Conservation (phyloP, 306 rosid species). For the Begonia loranthoides region DNA sequence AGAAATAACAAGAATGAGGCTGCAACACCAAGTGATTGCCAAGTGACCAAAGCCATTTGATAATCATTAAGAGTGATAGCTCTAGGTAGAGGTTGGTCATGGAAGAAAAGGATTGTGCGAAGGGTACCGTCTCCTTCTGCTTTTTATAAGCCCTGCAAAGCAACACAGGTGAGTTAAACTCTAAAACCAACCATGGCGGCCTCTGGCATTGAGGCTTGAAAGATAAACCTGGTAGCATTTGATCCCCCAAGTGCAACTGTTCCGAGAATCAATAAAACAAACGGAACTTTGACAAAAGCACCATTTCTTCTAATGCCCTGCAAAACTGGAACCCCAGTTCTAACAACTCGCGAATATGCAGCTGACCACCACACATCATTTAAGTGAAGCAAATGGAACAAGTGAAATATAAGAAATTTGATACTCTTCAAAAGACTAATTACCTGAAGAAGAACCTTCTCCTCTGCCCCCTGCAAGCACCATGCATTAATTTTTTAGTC, state of each 20-base stretch:
- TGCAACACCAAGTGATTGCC: too few relatives aligned
- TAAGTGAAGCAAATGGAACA: not conserved
- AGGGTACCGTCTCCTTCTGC: slow-evolving; percentile 50
- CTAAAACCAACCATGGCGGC: slow-evolving; percentile 3
- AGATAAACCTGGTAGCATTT: slow-evolving; percentile 42
- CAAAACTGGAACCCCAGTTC: slow-evolving; percentile 56
- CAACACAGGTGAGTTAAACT: not conserved
- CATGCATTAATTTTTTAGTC: not conserved
- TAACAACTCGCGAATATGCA: slow-evolving; percentile 36
- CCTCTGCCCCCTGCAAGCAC: slow-evolving; percentile 35
- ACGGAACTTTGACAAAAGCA: slow-evolving; percentile 44
- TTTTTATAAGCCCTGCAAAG: slow-evolving; percentile 52
- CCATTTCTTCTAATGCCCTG: slow-evolving; percentile 38
- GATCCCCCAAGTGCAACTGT: slow-evolving; percentile 57
- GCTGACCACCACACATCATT: slow-evolving; percentile 15
- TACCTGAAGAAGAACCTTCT: slow-evolving; percentile 33
- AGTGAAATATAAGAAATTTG: slow-evolving; percentile 5
- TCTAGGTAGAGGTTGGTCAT: slow-evolving; percentile 13
- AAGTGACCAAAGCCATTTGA: not conserved
- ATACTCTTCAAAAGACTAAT: not conserved
- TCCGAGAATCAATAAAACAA: slow-evolving; percentile 45
- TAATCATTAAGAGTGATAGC: not conserved
- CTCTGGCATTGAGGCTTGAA: slow-evolving; percentile 1
- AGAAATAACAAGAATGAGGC: too few relatives aligned
- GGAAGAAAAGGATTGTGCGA: slow-evolving; percentile 87